A percentile compares a stretch with the other conserved stretches of the same genome.
These are phyloP conservation scores for Pilobolus umbonatus DNA, from an alignment of 192 early-diverging fungal species.

Conservation along the genomic window DNA sequence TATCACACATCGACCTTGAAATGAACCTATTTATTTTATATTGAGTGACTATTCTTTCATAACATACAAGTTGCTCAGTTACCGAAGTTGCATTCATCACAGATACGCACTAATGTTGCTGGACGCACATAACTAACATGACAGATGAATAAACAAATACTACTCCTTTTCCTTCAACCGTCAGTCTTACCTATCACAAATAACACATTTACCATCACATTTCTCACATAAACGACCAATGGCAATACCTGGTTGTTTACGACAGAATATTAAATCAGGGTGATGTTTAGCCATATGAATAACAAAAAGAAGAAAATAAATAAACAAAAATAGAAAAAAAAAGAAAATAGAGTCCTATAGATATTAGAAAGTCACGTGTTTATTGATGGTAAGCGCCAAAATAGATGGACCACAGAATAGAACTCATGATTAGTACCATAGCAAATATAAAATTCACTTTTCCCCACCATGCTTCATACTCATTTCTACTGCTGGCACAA, in stretches of 20 bases:
- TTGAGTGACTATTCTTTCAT: neutral
- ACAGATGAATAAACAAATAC: neutral
- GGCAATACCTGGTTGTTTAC: slow-evolving; percentile 90
- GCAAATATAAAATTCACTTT: slow-evolving; percentile 18
- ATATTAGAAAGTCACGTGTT: too few species aligned
- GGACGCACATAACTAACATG: slow-evolving; percentile 73
- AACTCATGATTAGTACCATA: slow-evolving; percentile 5
- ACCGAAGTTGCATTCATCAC: slow-evolving; percentile 96
- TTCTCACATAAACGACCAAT: slow-evolving; percentile 84
- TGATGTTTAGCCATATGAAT: slow-evolving; percentile 74
- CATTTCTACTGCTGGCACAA: slow-evolving; percentile 18
- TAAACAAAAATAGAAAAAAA: slow-evolving; percentile 5
- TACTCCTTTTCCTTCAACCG: neutral
- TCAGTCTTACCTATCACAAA: slow-evolving; percentile 79
- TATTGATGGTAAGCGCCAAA: too few species aligned
- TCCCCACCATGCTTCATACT: slow-evolving; percentile 22
- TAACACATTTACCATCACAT: slow-evolving; percentile 89
- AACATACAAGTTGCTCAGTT: neutral
- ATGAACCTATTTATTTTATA: slow-evolving; percentile 45
- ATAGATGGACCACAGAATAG: slow-evolving; percentile 1
- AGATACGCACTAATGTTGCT: slow-evolving; percentile 84
- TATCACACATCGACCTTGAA: slow-evolving; percentile 85
- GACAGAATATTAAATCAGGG: slow-evolving; percentile 92
- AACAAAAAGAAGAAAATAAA: neutral
- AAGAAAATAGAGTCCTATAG: neutral